These are phyloP conservation scores for Cladophialophora immunda DNA, from an alignment of 2,329 filamentous ascomycete genomes.

Conservation along the genomic window DNA sequence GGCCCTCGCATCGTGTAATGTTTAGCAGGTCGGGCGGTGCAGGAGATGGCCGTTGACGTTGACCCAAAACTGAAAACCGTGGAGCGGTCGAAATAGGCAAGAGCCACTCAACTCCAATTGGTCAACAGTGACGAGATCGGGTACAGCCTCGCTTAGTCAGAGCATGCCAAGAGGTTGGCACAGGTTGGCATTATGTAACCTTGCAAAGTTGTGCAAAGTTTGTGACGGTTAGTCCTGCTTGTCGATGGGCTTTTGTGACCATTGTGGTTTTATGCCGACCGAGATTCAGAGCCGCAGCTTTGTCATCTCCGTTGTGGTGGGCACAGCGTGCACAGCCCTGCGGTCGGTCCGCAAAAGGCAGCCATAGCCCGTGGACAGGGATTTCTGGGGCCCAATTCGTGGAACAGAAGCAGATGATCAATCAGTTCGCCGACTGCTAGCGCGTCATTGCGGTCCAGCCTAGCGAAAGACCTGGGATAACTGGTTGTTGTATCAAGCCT, in stretches of 20 bases:
- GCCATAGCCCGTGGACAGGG: neutral
- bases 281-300: neutral
- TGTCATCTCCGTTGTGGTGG: neutral
- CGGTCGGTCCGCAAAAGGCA: neutral
- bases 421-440: neutral
- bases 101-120: neutral
- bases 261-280: neutral
- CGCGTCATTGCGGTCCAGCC: neutral
- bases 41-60: neutral
- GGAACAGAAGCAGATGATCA: neutral
- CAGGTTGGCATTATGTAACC: slow-evolving; percentile 1
- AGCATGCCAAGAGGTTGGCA: neutral
- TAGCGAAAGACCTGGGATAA: neutral
- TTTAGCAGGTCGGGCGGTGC: slow-evolving; percentile 3
- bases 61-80: slow-evolving; percentile 1
- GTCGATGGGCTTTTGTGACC: neutral
- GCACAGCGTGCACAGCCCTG: neutral
- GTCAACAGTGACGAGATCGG: neutral
- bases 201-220: neutral
- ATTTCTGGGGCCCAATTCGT: neutral
- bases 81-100: neutral
- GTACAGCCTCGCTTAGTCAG: neutral
- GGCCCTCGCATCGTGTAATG: neutral
- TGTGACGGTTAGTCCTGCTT: neutral
- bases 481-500: neutral